These are phyloP conservation scores for Candida albicans DNA, from an alignment of 1,139 yeast genomes.

Conservation along the genomic window DNA sequence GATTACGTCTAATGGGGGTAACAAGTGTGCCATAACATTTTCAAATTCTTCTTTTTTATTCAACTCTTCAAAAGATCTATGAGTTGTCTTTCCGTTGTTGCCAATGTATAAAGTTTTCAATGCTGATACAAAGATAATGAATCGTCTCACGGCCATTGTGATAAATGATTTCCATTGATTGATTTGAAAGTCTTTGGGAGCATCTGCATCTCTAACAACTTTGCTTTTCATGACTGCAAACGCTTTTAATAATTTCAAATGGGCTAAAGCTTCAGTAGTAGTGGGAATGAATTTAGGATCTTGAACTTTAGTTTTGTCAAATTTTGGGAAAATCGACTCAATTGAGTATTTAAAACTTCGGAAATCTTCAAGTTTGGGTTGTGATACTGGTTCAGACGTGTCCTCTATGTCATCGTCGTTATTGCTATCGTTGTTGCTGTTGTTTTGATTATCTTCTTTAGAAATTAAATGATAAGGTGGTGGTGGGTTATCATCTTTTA, in stretches of 20 bases:
- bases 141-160: constrained; percentile 31
- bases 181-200: constrained; percentile 10
- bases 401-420: too few species aligned
- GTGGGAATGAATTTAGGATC: constrained; percentile 2
- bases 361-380: too few species aligned
- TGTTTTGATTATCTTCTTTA: too few species aligned
- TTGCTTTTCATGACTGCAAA: constrained; percentile 24
- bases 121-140: constrained; percentile 26
- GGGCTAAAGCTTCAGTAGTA: constrained; percentile 20
- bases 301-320: too few species aligned
- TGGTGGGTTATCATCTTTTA: too few species aligned
- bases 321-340: too few species aligned
- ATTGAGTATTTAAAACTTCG: too few species aligned
- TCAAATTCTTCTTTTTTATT: background rate
- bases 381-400: too few species aligned
- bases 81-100: background rate
- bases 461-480: too few species aligned
- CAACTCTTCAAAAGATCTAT: background rate
- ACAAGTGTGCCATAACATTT: background rate
- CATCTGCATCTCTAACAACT: constrained; percentile 11
- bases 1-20: constrained; percentile 38
- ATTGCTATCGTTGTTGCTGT: too few species aligned
- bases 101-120: constrained; percentile 9
- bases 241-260: constrained; percentile 32
- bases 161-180: constrained; percentile 33